These are phyloP conservation scores for Cucurbita ficifolia DNA, from an alignment of 306 rosid species.

Conservation along the genomic window DNA sequence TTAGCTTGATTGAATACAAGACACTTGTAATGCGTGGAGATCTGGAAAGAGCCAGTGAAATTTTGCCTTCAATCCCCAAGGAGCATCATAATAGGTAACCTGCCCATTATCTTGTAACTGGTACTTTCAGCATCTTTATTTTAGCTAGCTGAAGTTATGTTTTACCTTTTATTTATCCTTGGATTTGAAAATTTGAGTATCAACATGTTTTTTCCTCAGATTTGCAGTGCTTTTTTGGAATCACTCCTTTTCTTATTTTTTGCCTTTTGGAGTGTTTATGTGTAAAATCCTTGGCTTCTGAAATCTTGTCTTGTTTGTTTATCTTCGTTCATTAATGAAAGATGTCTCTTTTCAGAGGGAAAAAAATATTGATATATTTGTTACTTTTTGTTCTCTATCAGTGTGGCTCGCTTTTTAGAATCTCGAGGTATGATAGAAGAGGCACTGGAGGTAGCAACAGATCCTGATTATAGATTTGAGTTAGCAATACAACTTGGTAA, in stretches of 20 bases:
- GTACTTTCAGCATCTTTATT: not conserved
- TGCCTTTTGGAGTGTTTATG: not conserved
- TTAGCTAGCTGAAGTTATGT: not conserved
- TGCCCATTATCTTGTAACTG: not conserved
- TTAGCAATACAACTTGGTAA: conserved; percentile 88
- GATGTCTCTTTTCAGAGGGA: not conserved
- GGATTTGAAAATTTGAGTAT: not conserved
- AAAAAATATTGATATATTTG: not conserved
- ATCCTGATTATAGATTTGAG: conserved; percentile 90
- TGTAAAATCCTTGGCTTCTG: not conserved
- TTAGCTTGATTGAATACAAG: conserved; percentile 94
- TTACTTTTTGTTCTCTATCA: conserved; percentile 12
- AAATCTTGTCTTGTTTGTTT: not conserved
- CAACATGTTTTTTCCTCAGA: not conserved
- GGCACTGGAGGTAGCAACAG: conserved; percentile 90
- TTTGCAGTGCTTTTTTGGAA: not conserved
- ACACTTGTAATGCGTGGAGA: conserved; percentile 99
- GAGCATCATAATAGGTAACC: conserved; percentile 80
- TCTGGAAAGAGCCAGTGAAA: conserved; percentile 60
- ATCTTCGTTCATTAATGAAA: not conserved
- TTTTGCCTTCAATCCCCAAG: conserved; percentile 71
- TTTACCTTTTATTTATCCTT: not conserved
- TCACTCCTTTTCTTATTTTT: not conserved
- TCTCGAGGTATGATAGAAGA: conserved; percentile 93
- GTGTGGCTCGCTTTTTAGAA: conserved; percentile 97